phyloP scores from a whole-genome alignment of 192 early-diverging fungal species.

The Rhizophagus prolifer region DNA sequence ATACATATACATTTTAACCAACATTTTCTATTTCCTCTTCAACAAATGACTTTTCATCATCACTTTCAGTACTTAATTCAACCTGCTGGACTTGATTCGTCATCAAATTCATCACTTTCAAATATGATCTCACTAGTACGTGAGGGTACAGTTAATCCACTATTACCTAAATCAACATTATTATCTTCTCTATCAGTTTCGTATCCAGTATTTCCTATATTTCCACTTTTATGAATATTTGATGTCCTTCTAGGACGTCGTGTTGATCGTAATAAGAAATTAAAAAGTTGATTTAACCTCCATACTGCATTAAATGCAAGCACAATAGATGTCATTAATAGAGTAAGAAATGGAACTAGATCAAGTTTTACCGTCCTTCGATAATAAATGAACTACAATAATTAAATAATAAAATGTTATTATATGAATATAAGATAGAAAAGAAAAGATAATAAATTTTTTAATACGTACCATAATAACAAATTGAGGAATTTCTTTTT shows the following conservation, averaged over 20 bases:
- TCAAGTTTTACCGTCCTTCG: neutral
- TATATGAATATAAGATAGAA: neutral
- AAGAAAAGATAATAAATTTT: neutral
- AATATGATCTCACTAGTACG: neutral
- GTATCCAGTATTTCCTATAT: too few relatives aligned
- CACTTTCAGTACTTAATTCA: neutral
- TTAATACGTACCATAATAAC: neutral
- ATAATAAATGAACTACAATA: neutral
- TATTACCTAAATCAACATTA: neutral
- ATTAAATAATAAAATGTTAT: neutral
- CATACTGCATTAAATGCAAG: neutral
- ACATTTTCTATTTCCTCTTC: too few relatives aligned
- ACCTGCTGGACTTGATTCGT: neutral
- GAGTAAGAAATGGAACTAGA: neutral
- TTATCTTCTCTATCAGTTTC: neutral
- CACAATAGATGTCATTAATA: neutral
- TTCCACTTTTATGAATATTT: neutral
- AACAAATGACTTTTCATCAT: neutral
- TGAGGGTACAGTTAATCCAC: neutral
- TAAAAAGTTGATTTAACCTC: neutral
- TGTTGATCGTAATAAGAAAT: neutral
- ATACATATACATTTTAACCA: too few relatives aligned
- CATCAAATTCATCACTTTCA: neutral
- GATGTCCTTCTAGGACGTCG: neutral
- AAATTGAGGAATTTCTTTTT: constrained; percentile 7